Percentiles rank a stretch among this genome's conserved stretches.
phyloP scores from a whole-genome alignment of 352 stramenopile genomes.

The Globisporangium solare region DNA sequence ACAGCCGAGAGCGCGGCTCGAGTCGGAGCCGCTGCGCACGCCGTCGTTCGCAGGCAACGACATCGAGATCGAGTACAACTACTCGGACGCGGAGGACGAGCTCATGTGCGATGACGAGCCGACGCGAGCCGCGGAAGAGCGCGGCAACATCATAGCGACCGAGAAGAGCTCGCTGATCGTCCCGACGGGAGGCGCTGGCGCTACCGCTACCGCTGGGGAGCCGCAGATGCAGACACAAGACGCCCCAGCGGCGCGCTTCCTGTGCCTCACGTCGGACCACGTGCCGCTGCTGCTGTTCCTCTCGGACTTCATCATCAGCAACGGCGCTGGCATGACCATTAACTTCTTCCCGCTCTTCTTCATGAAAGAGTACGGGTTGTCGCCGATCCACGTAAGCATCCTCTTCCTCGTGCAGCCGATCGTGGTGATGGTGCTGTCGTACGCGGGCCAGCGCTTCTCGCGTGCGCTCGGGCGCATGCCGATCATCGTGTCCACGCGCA shows the following conservation, averaged over 20 bases:
- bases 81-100: conserved; percentile 38
- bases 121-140: too few relatives aligned
- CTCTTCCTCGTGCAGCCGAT: conserved; percentile 69
- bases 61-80: conserved; percentile 67
- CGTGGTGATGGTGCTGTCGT: conserved; percentile 65
- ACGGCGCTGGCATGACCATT: conserved; percentile 79
- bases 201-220: too few relatives aligned
- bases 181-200: too few relatives aligned
- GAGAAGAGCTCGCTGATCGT: background rate
- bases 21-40: conserved; percentile 41
- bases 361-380: conserved; percentile 71
- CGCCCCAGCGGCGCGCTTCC: conserved; percentile 26
- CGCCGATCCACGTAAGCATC: conserved; percentile 64
- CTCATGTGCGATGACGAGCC: background rate
- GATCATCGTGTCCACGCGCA: conserved; percentile 59
- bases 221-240: too few relatives aligned
- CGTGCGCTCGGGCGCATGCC: conserved; percentile 60
- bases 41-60: conserved; percentile 55
- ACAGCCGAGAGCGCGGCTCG: conserved; percentile 16
- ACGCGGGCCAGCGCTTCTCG: conserved; percentile 43
- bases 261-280: conserved; percentile 61
- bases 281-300: conserved; percentile 67
- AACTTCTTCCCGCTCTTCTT: conserved; percentile 86
- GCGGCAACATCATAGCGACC: background rate
- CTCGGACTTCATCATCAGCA: conserved; percentile 85